Base-by-base conservation (phyloP, 441 rosid genomes). In the Arabidopsis lyrata region DNA sequence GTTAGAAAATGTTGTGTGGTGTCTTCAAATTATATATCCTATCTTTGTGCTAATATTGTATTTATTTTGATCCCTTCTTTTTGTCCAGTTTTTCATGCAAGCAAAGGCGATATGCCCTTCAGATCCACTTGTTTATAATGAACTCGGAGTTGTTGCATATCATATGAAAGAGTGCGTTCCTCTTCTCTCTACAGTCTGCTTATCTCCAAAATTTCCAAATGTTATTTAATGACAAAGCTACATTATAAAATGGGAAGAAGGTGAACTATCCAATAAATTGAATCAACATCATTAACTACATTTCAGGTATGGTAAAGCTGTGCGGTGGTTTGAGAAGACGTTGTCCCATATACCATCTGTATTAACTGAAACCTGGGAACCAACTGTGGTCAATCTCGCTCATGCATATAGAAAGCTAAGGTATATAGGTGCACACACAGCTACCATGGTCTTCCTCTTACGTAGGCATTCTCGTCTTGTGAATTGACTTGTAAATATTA, bases 111-210 rank as follows among this genome's bases (percentile, higher is more conserved):
- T 89, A 66, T 92, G 97, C 72, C 87, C 95, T 65, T 89, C 95
- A 32, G 98, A 95, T 82, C 99, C 99, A 59, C 91, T 92, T 76
- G 95, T 95, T 44, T 89, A 87, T 78, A 95, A 92, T 72, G 99
- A 95, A 84, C 92, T 95, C 8, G 98, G 98, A 49, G 97, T 95
- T 82, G 99, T 92, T 82, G 90, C 98, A 61, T 95, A 87, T 81
- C 84, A 89, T 73, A 87, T 90, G 98, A 88, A 90, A 75, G 98
- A 95, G 99, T 92, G 86, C 76, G 97, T 63, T 78, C 57, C 42
- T 74, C 50, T 72, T 57, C 66, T 61, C 69, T 65, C 70, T 59
- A 66, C 57, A 34, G 38, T 60, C 41, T 41, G 49, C 66, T 34
- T 34, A 39, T 53, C 60, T 66, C 32, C 42, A 0, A 24, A 49